Percentiles rank a stretch among this genome's conserved stretches.
Conservation (phyloP, 2,329 filamentous ascomycete species). For the Sphaerulina musiva region DNA sequence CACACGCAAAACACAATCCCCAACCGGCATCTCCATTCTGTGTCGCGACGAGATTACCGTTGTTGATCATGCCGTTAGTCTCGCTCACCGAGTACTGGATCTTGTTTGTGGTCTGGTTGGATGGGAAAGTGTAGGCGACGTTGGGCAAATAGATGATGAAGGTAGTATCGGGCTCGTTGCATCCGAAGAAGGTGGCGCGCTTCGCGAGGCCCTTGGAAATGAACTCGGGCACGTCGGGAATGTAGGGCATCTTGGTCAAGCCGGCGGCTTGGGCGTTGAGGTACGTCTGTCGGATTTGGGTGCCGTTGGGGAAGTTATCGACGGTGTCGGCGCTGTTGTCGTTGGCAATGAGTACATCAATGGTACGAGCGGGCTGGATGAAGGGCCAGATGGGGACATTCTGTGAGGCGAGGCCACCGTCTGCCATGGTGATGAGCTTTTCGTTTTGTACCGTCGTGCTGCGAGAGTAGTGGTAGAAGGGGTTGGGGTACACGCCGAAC, state of each 20-base stretch:
- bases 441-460: slow-evolving; percentile 39
- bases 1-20: slow-evolving; percentile 41
- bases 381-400: slow-evolving; percentile 50
- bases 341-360: slow-evolving; percentile 59
- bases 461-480: slow-evolving; percentile 46
- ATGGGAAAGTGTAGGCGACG: slow-evolving; percentile 33
- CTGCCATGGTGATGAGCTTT: slow-evolving; percentile 42
- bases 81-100: slow-evolving; percentile 35
- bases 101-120: slow-evolving; percentile 31
- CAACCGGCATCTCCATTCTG: slow-evolving; percentile 36
- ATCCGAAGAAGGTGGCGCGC: slow-evolving; percentile 59
- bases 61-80: slow-evolving; percentile 37
- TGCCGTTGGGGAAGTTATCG: slow-evolving; percentile 55
- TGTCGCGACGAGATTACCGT: slow-evolving; percentile 37
- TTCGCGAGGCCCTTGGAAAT: slow-evolving; percentile 53
- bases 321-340: slow-evolving; percentile 59
- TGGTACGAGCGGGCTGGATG: slow-evolving; percentile 45
- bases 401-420: slow-evolving; percentile 47
- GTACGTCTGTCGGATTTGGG: slow-evolving; percentile 53
- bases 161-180: slow-evolving; percentile 36
- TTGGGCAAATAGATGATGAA: slow-evolving; percentile 45
- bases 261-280: slow-evolving; percentile 47
- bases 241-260: slow-evolving; percentile 52
- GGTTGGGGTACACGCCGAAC: slow-evolving; percentile 56
- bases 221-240: slow-evolving; percentile 53